These are phyloP conservation scores for Globisporangium echinulatum DNA, from an alignment of 352 stramenopile species.

Conservation along the genomic window DNA sequence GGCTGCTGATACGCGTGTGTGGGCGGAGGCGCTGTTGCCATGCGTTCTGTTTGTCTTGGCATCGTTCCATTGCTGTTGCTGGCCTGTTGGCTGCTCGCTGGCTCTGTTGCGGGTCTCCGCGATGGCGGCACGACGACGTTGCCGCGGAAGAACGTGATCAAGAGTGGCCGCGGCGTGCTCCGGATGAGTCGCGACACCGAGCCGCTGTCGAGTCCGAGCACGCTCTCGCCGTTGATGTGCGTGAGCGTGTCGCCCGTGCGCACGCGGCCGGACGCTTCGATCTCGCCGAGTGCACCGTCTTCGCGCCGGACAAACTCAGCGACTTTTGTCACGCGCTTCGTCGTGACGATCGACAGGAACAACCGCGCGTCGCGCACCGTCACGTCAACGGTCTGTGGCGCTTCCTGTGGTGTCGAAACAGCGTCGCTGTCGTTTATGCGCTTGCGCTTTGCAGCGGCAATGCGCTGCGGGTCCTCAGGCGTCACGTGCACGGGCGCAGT, in stretches of 20 bases:
- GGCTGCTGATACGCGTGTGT: not conserved
- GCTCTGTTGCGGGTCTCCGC: not conserved
- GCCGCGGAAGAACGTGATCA: slow-evolving; percentile 25
- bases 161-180: slow-evolving; percentile 30
- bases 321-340: slow-evolving; percentile 38
- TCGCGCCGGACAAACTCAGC: slow-evolving; percentile 44
- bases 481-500: not conserved
- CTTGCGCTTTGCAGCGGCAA: slow-evolving; percentile 25
- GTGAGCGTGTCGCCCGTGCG: slow-evolving; percentile 46
- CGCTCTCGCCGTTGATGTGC: slow-evolving; percentile 30
- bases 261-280: slow-evolving; percentile 51
- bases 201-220: slow-evolving; percentile 27
- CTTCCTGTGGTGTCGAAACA: not conserved
- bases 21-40: no score
- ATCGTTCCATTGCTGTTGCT: not conserved
- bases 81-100: not conserved
- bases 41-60: no score
- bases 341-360: slow-evolving; percentile 61
- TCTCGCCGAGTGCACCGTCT: slow-evolving; percentile 38
- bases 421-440: slow-evolving; percentile 13
- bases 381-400: slow-evolving; percentile 20
- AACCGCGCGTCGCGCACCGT: slow-evolving; percentile 54
- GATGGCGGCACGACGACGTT: not conserved
- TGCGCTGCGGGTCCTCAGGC: not conserved
- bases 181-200: slow-evolving; percentile 51